phyloP scores from a whole-genome alignment of 192 early-diverging fungal genomes.

The Jimgerdemannia lactiflua region DNA sequence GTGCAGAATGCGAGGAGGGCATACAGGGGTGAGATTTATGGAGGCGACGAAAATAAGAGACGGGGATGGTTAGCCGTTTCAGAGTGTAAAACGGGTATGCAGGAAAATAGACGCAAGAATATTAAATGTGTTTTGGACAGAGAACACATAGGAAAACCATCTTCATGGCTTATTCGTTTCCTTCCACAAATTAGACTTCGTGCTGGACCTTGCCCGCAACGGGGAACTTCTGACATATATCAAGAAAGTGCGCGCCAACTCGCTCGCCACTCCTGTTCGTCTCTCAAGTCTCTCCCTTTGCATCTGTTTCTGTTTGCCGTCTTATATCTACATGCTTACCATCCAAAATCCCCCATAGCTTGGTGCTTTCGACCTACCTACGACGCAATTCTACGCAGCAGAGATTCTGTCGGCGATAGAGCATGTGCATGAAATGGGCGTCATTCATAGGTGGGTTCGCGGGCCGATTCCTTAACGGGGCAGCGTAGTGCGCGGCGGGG shows the following conservation, averaged over 20 bases:
- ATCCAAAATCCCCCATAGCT: slow-evolving; percentile 24
- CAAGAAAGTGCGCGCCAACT: slow-evolving; percentile 47
- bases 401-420: slow-evolving; percentile 86
- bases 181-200: slow-evolving; percentile 62
- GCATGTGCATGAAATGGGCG: slow-evolving; percentile 81
- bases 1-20: too few species aligned
- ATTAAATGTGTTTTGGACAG: too few species aligned
- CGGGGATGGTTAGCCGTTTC: too few species aligned
- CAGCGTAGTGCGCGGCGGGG: too few species aligned
- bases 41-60: too few species aligned
- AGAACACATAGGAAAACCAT: background rate
- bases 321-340: background rate
- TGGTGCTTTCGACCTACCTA: slow-evolving; percentile 69
- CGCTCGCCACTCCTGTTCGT: background rate
- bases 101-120: too few species aligned
- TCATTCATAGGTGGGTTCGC: slow-evolving; percentile 69
- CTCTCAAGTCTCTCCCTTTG: background rate
- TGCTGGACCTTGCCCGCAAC: slow-evolving; percentile 85
- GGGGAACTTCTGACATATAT: slow-evolving; percentile 91
- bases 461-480: background rate
- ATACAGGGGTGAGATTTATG: too few species aligned
- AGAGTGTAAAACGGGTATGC: too few species aligned
- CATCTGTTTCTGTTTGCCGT: background rate
- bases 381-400: slow-evolving; percentile 81
- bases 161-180: slow-evolving; percentile 1